Base-by-base conservation (phyloP, 176 grass and related monocot species). In the Oropetium thomaeum region DNA sequence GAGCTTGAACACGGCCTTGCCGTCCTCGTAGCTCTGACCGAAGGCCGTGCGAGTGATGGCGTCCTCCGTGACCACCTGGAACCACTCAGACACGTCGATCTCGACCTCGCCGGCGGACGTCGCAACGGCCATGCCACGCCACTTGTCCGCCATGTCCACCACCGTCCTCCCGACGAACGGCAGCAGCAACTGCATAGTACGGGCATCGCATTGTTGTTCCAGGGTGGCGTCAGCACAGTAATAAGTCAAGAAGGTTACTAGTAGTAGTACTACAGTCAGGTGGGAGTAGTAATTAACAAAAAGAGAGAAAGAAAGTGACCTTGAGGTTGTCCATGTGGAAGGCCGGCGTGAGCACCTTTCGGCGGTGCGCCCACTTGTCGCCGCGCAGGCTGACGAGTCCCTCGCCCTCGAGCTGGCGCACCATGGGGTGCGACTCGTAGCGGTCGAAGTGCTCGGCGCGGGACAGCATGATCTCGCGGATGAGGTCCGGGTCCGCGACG, bases 251-350 rank as follows among this genome's bases (percentile, higher is more conserved):
- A n/a, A n/a, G n/a, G n/a, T n/a, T n/a, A n/a, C n/a, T n/a, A n/a
- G n/a, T n/a, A n/a, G n/a, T n/a, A n/a, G n/a, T n/a, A n/a, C n/a
- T n/a, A n/a, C n/a, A n/a, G n/a, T n/a, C n/a, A n/a, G n/a, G n/a
- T n/a, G n/a, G n/a, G n/a, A n/a, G n/a, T n/a, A n/a, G n/a, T n/a
- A n/a, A n/a, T n/a, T n/a, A n/a, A n/a, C n/a, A n/a, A n/a, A n/a
- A n/a, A n/a, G n/a, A n/a, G n/a, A n/a, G n/a, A n/a, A n/a, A n/a
- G 26, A 7, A 8, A 38, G 77, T 62, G 54, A 88, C 93, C 90
- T 89, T 93, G 91, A 97, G 91, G 80, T 94, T 97, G 27, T 97
- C 95, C 86, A 88, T 89, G 88, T 89, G 86, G 89, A 97, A 97
- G 65, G 95, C 84, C 25, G 95, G 91, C 29, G 83, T 80, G 88